Evolutionary conservation across 768 basidiomycete species (phyloP).

Genomic region (Russula olivacea): DNA sequence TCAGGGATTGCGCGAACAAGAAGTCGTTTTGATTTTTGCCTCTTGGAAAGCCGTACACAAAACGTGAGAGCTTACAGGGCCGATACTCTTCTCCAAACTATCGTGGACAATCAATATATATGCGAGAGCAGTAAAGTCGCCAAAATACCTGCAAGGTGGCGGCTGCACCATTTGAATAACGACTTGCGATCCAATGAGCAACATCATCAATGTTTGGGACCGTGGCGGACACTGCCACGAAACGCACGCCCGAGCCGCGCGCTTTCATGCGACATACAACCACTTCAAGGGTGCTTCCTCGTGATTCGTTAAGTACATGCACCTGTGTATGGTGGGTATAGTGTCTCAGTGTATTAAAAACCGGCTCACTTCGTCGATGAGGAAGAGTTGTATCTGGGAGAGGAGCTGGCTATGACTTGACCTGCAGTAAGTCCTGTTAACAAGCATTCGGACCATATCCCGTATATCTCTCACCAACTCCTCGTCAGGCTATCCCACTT

Average conservation of each 20-base stretch:
- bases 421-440: slow-evolving; percentile 35
- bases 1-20: slow-evolving; percentile 62
- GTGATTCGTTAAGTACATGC: slow-evolving; percentile 83
- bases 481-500: slow-evolving; percentile 96
- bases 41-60: slow-evolving; percentile 67
- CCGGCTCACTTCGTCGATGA: slow-evolving; percentile 77
- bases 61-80: slow-evolving; percentile 71
- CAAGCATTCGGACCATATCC: slow-evolving; percentile 1
- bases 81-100: slow-evolving; percentile 93
- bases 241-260: slow-evolving; percentile 63
- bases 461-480: slow-evolving; percentile 52
- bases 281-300: slow-evolving; percentile 92
- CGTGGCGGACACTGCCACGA: slow-evolving; percentile 88
- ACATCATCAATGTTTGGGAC: slow-evolving; percentile 91
- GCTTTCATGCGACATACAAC: slow-evolving; percentile 91
- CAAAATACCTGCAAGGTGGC: slow-evolving; percentile 59
- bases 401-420: slow-evolving; percentile 59
- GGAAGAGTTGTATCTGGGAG: slow-evolving; percentile 67
- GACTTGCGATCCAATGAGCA: slow-evolving; percentile 74
- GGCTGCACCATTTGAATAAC: slow-evolving; percentile 42
- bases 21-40: slow-evolving; percentile 70
- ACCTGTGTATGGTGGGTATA: slow-evolving; percentile 46
- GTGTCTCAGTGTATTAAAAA: background rate
- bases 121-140: background rate
- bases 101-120: background rate